A percentile compares a stretch with the other conserved stretches of the same genome.
These are phyloP conservation scores for Anisodus acutangulus DNA, from an alignment of 257 asterid genomes.

Conservation along the genomic window DNA sequence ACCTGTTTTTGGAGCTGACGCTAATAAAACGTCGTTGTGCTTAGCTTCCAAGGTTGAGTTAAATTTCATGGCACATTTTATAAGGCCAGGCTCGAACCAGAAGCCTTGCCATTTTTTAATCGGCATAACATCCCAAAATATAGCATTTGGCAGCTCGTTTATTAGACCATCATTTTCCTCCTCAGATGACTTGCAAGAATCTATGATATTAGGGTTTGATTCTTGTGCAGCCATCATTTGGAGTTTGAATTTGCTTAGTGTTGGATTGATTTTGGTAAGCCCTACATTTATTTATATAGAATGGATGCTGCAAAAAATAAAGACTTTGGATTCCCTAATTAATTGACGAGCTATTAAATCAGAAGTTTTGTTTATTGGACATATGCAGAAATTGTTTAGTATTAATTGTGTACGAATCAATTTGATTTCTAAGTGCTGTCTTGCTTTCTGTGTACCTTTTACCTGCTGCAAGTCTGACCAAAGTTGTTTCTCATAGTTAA, in stretches of 20 bases:
- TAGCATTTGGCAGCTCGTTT: conserved; percentile 38
- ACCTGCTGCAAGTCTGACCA: neutral
- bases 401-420: neutral
- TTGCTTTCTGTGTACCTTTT: neutral
- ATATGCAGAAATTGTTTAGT: neutral
- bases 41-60: conserved; percentile 32
- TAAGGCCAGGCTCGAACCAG: conserved; percentile 47
- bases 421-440: neutral
- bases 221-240: conserved; percentile 16
- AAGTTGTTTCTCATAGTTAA: neutral
- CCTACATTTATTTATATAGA: neutral
- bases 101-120: conserved; percentile 44
- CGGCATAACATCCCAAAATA: conserved; percentile 46
- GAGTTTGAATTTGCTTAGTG: neutral
- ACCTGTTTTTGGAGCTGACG: conserved; percentile 49
- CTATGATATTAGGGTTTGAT: neutral
- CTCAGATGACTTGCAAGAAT: neutral
- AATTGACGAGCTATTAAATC: neutral
- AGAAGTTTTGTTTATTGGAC: neutral
- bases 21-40: conserved; percentile 40
- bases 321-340: conserved; percentile 18
- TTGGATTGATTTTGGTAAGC: neutral
- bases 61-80: conserved; percentile 41
- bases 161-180: conserved; percentile 6
- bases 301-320: neutral